Evolutionary conservation across 2,329 filamentous ascomycete species (phyloP).

Genomic region (Raffaelea ambrosiae): DNA sequence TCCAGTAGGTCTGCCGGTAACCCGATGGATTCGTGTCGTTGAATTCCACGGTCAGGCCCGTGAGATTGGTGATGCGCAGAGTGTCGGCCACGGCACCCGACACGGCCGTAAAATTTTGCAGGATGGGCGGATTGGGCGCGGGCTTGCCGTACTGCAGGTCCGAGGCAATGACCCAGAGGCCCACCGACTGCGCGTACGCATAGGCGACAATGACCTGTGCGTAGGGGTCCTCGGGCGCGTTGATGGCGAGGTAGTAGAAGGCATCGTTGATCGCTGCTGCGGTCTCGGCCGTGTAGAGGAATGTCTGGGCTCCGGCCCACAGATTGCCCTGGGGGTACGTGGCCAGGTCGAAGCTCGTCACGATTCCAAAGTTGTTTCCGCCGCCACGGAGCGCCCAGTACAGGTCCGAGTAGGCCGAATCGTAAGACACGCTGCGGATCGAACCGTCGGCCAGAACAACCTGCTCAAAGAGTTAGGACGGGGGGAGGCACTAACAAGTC

Average conservation of each 20-base stretch:
- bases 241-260: constrained; percentile 4
- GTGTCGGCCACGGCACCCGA: not conserved
- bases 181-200: constrained; percentile 1
- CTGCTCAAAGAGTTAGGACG: not conserved
- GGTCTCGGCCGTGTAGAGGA: constrained; percentile 22
- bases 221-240: constrained; percentile 17
- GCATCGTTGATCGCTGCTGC: constrained; percentile 15
- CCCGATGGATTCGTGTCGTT: constrained; percentile 2
- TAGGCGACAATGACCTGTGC: constrained; percentile 4
- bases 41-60: constrained; percentile 1
- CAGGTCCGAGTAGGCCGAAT: constrained; percentile 32
- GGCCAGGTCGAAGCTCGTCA: constrained; percentile 35
- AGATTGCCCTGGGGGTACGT: constrained; percentile 30
- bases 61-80: not conserved
- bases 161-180: not conserved
- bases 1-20: constrained; percentile 3
- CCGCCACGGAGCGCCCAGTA: constrained; percentile 47
- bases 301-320: constrained; percentile 29
- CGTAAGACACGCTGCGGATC: not conserved
- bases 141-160: constrained; percentile 4
- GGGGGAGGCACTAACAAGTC: too few relatives aligned
- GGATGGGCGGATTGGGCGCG: not conserved
- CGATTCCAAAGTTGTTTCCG: constrained; percentile 47
- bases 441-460: constrained; percentile 2
- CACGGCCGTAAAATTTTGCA: constrained; percentile 2